Percentiles rank a stretch among this genome's conserved stretches.
Conservation (phyloP, 2,329 filamentous ascomycete genomes). For the Stachybotrys elegans region DNA sequence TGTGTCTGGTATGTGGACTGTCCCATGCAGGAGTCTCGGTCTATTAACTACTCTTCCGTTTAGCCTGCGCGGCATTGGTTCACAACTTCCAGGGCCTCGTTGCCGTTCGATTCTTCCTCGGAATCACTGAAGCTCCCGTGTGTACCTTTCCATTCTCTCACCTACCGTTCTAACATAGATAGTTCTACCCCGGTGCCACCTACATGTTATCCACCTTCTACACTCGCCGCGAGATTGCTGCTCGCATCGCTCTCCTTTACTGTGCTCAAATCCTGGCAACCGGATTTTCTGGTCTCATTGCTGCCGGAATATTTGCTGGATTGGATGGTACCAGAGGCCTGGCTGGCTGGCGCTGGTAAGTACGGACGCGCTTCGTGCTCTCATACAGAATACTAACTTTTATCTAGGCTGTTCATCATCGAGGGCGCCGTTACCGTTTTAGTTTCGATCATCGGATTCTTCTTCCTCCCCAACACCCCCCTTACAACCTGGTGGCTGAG, state of each 20-base stretch:
- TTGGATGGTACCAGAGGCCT: constrained; percentile 42
- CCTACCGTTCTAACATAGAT: not conserved
- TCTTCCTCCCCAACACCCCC: constrained; percentile 30
- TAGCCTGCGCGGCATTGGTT: constrained; percentile 29
- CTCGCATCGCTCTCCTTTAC: constrained; percentile 53
- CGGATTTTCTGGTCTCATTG: constrained; percentile 60
- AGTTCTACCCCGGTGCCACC: constrained; percentile 34
- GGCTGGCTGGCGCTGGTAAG: constrained; percentile 55
- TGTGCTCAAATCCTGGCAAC: constrained; percentile 62
- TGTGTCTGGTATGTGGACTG: constrained; percentile 22
- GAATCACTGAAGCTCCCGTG: constrained; percentile 32
- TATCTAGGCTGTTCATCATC: constrained; percentile 31
- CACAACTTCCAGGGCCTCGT: constrained; percentile 28
- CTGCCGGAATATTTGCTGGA: constrained; percentile 51
- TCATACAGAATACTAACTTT: constrained; percentile 1
- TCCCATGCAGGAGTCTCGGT: not conserved
- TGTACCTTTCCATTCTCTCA: not conserved
- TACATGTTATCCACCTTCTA: constrained; percentile 29
- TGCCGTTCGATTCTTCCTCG: constrained; percentile 31
- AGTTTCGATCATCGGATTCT: constrained; percentile 23
- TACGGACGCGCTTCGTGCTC: fast-evolving
- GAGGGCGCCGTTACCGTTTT: constrained; percentile 46
- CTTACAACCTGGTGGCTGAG: constrained; percentile 38
- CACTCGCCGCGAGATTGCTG: constrained; percentile 45
- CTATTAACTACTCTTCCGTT: too few relatives aligned